Percentiles rank a stretch among this genome's conserved stretches.
phyloP scores from a whole-genome alignment of 306 rosid genomes.

The Pyrus bretschneideri region DNA sequence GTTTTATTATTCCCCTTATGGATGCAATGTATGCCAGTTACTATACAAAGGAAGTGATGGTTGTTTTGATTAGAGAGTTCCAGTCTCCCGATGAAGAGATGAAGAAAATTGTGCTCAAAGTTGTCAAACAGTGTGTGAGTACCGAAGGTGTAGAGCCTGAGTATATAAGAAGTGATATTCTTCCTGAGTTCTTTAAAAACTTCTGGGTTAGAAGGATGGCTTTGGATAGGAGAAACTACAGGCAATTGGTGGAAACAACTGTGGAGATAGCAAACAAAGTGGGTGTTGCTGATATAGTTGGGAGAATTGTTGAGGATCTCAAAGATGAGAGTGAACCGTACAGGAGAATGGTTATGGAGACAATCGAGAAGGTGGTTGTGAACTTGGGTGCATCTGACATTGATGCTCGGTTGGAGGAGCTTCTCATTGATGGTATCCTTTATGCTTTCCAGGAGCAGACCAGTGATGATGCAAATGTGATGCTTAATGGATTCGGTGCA shows the following conservation, averaged over 20 bases:
- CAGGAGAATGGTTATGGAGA: conserved; percentile 97
- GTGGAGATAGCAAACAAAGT: conserved; percentile 97
- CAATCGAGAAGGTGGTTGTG: conserved; percentile 91
- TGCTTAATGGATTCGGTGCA: conserved; percentile 95
- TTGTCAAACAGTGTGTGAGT: conserved; percentile 95
- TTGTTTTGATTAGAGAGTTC: conserved; percentile 79
- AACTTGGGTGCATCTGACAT: conserved; percentile 89
- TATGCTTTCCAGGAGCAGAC: conserved; percentile 99
- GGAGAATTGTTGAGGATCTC: conserved; percentile 90
- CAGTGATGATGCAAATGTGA: conserved; percentile 94
- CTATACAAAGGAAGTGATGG: conserved; percentile 92
- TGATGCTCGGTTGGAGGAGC: conserved; percentile 89
- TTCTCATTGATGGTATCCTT: conserved; percentile 87
- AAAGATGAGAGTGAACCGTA: conserved; percentile 98
- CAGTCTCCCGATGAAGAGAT: conserved; percentile 99
- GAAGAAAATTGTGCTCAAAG: conserved; percentile 94
- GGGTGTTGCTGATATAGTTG: conserved; percentile 92
- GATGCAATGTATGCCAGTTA: conserved; percentile 90
- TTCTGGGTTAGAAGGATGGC: conserved; percentile 99
- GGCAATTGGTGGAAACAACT: conserved; percentile 89
- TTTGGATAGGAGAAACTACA: conserved; percentile 84
- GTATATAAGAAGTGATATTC: conserved; percentile 61
- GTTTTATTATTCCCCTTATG: conserved; percentile 90
- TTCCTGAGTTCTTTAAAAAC: conserved; percentile 84
- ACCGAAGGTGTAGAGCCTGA: conserved; percentile 96